Evolutionary conservation across 2,329 filamentous ascomycete species (phyloP), one percentile per base, ranked within the genome.

Genomic region (Ceratocystis lukuohia): DNA sequence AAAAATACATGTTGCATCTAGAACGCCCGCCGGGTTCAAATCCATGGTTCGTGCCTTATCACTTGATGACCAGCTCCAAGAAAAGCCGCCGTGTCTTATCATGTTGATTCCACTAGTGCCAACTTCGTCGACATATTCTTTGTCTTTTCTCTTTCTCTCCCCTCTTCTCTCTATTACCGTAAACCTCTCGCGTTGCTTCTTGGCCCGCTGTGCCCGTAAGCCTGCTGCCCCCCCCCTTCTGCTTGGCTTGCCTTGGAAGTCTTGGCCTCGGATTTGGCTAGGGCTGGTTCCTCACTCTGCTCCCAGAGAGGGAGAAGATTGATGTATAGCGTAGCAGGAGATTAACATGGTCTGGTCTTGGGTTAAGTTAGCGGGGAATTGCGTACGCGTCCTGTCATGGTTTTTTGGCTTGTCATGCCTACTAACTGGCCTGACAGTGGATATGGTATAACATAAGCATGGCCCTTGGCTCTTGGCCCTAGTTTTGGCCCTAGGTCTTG

Each of bases 331-430:
- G 33, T 37, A 28, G 53, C 7, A 57, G 53, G 30, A 57, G 53
- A 57, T 57, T 57, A 22, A 57, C 53, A 57, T 30, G 22, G 33
- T 17, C 25, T 57, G 53, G 53, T 22, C 22, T 10, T 8, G n/a
- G 46, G 46, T n/a, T n/a, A 22, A 10, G 46, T n/a, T 25, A 30
- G 50, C 22, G 50, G 50, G 46, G 53, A 28, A 57, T 22, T 57
- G 53, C 53, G 53, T 57, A 57, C 53, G 53, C 53, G 53, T 57
- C 53, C 53, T 57, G 53, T 33, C 53, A 57, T 57, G 53, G 53
- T 17, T 57, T 17, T 57, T 57, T 30, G 53, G 53, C 53, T 57
- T 57, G 53, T 22, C 30, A 28, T 57, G 53, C 53, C 53, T 30
- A 12, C 17, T 20, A 56, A 15, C 50, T 28, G n/a, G 20, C 20